Evolutionary conservation across 1,284 basidiomycete genomes (phyloP).

Genomic region (Pseudozyma hubeiensis): DNA sequence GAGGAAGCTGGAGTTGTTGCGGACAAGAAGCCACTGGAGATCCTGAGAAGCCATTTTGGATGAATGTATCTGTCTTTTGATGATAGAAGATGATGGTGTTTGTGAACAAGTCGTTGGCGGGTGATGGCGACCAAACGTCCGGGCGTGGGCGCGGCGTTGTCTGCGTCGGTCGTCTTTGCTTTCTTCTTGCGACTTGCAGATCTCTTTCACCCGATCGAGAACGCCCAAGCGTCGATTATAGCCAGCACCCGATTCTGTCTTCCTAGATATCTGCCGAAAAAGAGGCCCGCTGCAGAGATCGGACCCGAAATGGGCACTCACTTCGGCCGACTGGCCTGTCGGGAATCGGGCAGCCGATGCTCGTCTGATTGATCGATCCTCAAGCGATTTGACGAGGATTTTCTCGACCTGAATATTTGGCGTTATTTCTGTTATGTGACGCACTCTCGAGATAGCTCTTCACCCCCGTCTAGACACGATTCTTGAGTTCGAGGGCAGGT

Average conservation of each 20-base stretch:
- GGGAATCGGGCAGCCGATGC: constrained; percentile 6
- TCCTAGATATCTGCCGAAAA: background rate
- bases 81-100: constrained; percentile 38
- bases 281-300: background rate
- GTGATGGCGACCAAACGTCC: background rate
- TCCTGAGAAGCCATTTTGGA: constrained; percentile 63
- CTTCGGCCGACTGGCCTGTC: background rate
- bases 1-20: constrained; percentile 63
- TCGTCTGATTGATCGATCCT: background rate
- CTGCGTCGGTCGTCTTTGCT: background rate
- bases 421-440: too few relatives aligned
- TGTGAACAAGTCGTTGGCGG: background rate
- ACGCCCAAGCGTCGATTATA: background rate
- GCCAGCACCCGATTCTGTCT: constrained; percentile 9
- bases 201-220: background rate
- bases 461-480: too few relatives aligned
- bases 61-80: constrained; percentile 8
- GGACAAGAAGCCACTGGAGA: constrained; percentile 67
- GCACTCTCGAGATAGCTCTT: too few relatives aligned
- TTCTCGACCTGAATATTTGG: too few relatives aligned
- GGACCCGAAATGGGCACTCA: background rate
- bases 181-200: constrained; percentile 1
- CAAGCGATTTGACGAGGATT: too few relatives aligned
- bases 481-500: too few relatives aligned
- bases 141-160: background rate